Evolutionary conservation across 2,329 filamentous ascomycete species (phyloP).

Genomic region (Xylariales sp.): DNA sequence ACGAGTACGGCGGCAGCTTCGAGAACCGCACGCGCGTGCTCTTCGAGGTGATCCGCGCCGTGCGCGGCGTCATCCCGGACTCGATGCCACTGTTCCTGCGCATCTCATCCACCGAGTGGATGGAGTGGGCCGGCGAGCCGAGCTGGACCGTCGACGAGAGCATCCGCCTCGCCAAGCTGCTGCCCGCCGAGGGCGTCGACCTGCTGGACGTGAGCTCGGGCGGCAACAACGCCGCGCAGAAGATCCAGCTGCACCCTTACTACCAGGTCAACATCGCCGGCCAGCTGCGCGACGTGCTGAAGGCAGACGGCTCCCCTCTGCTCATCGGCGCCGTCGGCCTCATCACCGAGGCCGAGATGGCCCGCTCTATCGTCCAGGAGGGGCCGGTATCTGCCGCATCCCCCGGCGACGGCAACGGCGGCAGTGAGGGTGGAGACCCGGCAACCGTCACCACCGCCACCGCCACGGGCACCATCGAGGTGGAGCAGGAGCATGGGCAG

Average conservation of each 20-base stretch:
- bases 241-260: conserved; percentile 56
- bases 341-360: conserved; percentile 66
- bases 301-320: conserved; percentile 43
- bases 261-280: conserved; percentile 75
- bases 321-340: conserved; percentile 71
- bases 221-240: conserved; percentile 61
- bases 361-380: conserved; percentile 52
- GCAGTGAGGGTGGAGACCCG: too few species aligned
- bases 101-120: conserved; percentile 64
- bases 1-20: conserved; percentile 64
- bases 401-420: background rate
- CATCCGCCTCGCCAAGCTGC: conserved; percentile 61
- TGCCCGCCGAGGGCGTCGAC: conserved; percentile 73
- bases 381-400: background rate
- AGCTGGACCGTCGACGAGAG: conserved; percentile 69
- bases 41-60: conserved; percentile 61
- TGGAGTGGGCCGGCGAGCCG: conserved; percentile 49
- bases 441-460: too few species aligned
- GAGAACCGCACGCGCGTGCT: conserved; percentile 68
- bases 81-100: conserved; percentile 66
- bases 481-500: conserved; percentile 33
- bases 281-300: conserved; percentile 63
- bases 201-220: conserved; percentile 78
- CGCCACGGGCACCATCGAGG: conserved; percentile 36
- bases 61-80: conserved; percentile 56